Conservation (phyloP, 768 basidiomycete species). For the Mycena amicta region DNA sequence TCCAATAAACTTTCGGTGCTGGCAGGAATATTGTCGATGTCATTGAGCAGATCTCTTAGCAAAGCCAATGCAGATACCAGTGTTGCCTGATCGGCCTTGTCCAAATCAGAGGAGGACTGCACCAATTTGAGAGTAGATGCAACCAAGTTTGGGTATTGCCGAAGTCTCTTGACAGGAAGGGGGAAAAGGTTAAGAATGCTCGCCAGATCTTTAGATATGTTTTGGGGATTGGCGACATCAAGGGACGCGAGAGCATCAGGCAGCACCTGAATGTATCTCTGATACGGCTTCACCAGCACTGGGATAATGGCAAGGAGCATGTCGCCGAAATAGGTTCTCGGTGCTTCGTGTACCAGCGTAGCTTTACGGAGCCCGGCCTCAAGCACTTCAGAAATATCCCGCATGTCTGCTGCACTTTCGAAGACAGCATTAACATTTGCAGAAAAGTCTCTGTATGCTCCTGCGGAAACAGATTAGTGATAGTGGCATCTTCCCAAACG, state of each 20-base stretch:
- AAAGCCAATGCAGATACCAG: background rate
- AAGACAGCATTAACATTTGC: background rate
- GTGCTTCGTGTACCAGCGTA: background rate
- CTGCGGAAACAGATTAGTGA: too few relatives aligned
- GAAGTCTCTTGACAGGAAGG: background rate
- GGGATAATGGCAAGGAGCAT: constrained; percentile 18
- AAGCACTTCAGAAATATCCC: background rate
- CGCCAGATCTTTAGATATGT: background rate
- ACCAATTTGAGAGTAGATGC: background rate
- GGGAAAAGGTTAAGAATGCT: background rate
- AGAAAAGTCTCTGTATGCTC: background rate
- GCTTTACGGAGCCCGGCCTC: background rate
- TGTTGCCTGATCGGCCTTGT: background rate
- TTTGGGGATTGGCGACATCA: background rate
- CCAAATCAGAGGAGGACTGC: background rate
- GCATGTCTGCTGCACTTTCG: background rate
- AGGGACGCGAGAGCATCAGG: background rate
- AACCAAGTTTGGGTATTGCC: background rate
- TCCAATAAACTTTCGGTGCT: background rate
- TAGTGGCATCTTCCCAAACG: too few relatives aligned
- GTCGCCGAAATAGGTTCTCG: background rate
- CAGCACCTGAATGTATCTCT: background rate
- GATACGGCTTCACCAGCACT: background rate
- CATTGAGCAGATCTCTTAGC: background rate
- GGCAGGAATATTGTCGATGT: background rate